Base-by-base conservation (phyloP, 2,329 filamentous ascomycete genomes). In the Beauveria scarabaeidicola region DNA sequence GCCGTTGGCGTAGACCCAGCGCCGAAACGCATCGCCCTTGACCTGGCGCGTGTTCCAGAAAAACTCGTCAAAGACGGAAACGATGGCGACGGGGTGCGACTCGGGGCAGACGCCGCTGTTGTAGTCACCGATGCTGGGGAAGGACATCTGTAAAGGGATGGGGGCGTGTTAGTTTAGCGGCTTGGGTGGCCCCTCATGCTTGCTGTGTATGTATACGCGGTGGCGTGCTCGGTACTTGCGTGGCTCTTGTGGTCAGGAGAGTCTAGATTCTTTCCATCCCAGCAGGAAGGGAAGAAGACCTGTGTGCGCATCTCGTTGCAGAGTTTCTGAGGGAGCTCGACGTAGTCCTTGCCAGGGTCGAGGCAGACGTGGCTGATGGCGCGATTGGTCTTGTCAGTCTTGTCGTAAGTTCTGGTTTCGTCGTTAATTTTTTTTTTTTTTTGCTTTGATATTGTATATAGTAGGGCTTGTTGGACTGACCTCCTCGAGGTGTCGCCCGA, bases 281-380 rank as follows among this genome's bases (percentile, higher is more conserved):
- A 87, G 74, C 84, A 87, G 4, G 78, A 78, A 1, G 82, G 83
- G 67, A 86, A 85, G 66, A 78, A 79, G 21, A 84, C 73, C 65
- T 85, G 78, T 15, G 78, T 73, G 43, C 81, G 77, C 21, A 78
- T 73, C 46, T 81, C 76, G 40, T 76, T 68, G 66, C 84, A 86
- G 61, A 79, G 80, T 61, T 75, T 74, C 63, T 76, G 75, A 1
- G 83, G 84, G 36, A 88, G 76, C 10, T 73, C 71, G n/a, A 74
- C 72, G 2, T 75, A 79, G 57, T 84, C 78, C 43, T 73, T 70
- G 17, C 69, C 69, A 11, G 68, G 71, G 53, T 76, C 75, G 11
- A 86, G 74, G 64, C 85, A 88, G 59, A 77, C 77, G 65, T 79
- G 84, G 47, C 74, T 79, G 50, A 86, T 76, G 25, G 82, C 85